phyloP scores from a whole-genome alignment of 1,139 yeast species.

The Scheffersomyces titani region DNA sequence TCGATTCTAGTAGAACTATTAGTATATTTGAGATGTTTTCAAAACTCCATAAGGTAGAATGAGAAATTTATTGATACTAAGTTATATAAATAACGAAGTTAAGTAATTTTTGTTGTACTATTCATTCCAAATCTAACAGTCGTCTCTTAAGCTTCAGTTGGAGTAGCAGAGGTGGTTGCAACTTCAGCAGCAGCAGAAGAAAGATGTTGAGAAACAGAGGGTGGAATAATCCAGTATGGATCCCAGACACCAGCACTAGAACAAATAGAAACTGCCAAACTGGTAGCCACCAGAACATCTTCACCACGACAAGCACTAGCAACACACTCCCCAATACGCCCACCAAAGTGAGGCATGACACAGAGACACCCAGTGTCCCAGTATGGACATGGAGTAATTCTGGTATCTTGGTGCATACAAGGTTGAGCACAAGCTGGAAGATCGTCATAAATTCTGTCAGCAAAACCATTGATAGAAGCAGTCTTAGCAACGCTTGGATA shows the following conservation, averaged over 20 bases:
- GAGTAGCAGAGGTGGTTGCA: not conserved
- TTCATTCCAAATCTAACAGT: no score
- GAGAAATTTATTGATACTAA: no score
- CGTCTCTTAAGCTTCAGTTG: not conserved
- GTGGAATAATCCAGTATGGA: slow-evolving; percentile 27
- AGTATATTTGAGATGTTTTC: no score
- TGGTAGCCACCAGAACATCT: slow-evolving; percentile 23
- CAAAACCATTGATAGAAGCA: slow-evolving; percentile 55
- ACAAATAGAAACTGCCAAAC: slow-evolving; percentile 27
- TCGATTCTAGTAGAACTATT: no score
- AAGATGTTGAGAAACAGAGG: not conserved
- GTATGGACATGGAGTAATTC: slow-evolving; percentile 40
- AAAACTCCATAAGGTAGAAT: no score
- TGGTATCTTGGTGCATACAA: slow-evolving; percentile 26
- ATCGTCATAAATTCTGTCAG: slow-evolving; percentile 45
- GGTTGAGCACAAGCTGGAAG: slow-evolving; percentile 47
- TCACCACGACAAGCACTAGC: slow-evolving; percentile 27
- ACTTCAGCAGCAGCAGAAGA: slow-evolving; percentile 6
- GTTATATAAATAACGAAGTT: no score
- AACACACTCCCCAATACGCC: slow-evolving; percentile 30
- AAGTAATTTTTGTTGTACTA: no score
- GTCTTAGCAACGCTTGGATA: slow-evolving; percentile 51
- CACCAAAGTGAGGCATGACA: slow-evolving; percentile 33
- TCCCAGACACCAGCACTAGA: slow-evolving; percentile 27
- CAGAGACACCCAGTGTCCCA: slow-evolving; percentile 44